Percentiles rank a stretch among this genome's conserved stretches.
Evolutionary conservation across 2,329 filamentous ascomycete genomes (phyloP).

Genomic region (Plectosphaerella plurivora): DNA sequence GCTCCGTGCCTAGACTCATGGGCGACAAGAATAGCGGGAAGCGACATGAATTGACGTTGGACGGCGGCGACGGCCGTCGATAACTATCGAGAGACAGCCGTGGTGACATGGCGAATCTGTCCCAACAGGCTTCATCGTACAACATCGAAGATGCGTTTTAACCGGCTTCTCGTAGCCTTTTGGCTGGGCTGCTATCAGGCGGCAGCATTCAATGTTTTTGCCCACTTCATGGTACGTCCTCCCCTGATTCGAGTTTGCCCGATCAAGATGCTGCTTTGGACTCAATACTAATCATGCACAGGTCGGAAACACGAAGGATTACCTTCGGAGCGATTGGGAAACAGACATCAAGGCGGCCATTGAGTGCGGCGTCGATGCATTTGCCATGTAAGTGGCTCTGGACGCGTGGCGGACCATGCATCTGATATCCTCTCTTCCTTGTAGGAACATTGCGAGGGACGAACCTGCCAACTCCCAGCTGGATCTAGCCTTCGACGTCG

Average conservation of each 20-base stretch:
- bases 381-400: constrained; percentile 11
- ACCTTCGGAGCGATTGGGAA: constrained; percentile 37
- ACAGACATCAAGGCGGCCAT: constrained; percentile 39
- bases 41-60: no score
- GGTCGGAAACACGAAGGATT: constrained; percentile 9
- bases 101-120: no score
- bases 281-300: neutral
- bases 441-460: constrained; percentile 7
- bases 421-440: constrained; percentile 3
- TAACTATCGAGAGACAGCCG: no score
- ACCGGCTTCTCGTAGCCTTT: no score
- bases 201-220: neutral
- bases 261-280: neutral
- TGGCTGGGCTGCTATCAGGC: no score
- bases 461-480: constrained; percentile 6
- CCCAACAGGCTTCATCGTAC: no score
- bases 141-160: no score
- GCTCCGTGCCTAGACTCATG: no score
- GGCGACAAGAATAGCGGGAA: no score
- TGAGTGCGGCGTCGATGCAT: constrained; percentile 25
- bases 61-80: no score
- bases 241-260: neutral
- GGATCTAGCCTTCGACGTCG: constrained; percentile 7
- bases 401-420: neutral
- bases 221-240: neutral